phyloP scores from a whole-genome alignment of 2,329 filamentous ascomycete species.

The Pseudogymnoascus sp. region DNA sequence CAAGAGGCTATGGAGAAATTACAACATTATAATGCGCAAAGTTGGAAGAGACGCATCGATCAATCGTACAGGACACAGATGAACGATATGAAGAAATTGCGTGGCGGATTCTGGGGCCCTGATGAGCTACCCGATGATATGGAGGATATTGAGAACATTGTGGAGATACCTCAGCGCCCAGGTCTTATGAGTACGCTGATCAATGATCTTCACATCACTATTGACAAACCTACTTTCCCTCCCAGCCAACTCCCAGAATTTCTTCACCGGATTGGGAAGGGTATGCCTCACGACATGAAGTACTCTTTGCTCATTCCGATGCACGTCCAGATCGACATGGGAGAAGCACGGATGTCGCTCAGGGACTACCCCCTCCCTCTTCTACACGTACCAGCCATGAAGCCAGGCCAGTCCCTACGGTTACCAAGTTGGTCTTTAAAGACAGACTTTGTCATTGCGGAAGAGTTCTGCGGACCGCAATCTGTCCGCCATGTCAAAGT shows the following conservation, averaged over 20 bases:
- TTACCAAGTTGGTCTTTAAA: slow-evolving; percentile 74
- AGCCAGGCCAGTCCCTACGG: slow-evolving; percentile 67
- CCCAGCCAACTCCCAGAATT: slow-evolving; percentile 74
- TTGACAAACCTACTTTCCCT: slow-evolving; percentile 92
- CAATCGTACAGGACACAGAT: slow-evolving; percentile 60
- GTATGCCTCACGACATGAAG: slow-evolving; percentile 84
- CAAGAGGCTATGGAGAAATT: slow-evolving; percentile 69
- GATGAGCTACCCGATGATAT: slow-evolving; percentile 74
- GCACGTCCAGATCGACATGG: slow-evolving; percentile 81
- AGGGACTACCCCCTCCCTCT: slow-evolving; percentile 91
- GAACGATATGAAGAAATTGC: slow-evolving; percentile 67
- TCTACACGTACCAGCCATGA: slow-evolving; percentile 78
- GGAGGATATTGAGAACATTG: slow-evolving; percentile 74
- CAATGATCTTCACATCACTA: slow-evolving; percentile 71
- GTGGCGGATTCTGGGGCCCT: slow-evolving; percentile 70
- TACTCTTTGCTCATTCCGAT: slow-evolving; percentile 87
- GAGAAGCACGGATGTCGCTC: slow-evolving; percentile 76
- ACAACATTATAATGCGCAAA: slow-evolving; percentile 72
- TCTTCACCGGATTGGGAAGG: slow-evolving; percentile 85
- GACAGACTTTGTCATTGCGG: slow-evolving; percentile 90
- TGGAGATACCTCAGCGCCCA: slow-evolving; percentile 77
- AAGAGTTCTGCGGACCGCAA: slow-evolving; percentile 76
- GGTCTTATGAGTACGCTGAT: slow-evolving; percentile 73
- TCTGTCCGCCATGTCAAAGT: slow-evolving; percentile 75
- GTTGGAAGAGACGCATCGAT: slow-evolving; percentile 89